These are phyloP conservation scores for Scedosporium apiospermum DNA, from an alignment of 2,329 filamentous ascomycete genomes.

Conservation along the genomic window DNA sequence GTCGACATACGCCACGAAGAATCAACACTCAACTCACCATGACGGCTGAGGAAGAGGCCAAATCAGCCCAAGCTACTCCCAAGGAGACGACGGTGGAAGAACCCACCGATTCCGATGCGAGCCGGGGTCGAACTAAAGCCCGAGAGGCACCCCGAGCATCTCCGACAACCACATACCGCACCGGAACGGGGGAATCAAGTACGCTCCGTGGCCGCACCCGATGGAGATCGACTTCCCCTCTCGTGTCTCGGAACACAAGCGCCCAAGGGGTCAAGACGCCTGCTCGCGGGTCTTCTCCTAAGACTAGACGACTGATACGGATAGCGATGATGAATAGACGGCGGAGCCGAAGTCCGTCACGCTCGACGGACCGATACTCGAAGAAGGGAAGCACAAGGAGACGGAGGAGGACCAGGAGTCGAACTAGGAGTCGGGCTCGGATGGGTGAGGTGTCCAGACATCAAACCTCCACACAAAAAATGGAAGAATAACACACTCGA, in stretches of 20 bases:
- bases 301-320: neutral
- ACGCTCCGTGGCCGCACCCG: slow-evolving; percentile 3
- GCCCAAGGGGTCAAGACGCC: neutral
- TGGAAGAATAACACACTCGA: neutral
- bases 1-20: neutral
- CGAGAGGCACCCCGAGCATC: neutral
- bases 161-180: neutral
- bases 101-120: neutral
- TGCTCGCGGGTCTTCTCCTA: neutral
- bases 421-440: neutral
- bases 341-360: slow-evolving; percentile 3
- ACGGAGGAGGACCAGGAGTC: slow-evolving; percentile 4
- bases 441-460: neutral
- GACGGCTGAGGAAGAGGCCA: neutral
- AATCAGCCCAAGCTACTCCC: neutral
- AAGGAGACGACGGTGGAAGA: neutral
- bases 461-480: neutral
- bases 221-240: slow-evolving; percentile 3
- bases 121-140: neutral
- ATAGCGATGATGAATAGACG: neutral
- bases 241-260: neutral
- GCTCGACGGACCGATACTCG: neutral
- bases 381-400: neutral
- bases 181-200: slow-evolving; percentile 1
- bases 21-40: neutral